A percentile compares a stretch with the other conserved stretches of the same genome.
Conservation (phyloP, 257 asterid species). For the Leptodermis oblonga region DNA sequence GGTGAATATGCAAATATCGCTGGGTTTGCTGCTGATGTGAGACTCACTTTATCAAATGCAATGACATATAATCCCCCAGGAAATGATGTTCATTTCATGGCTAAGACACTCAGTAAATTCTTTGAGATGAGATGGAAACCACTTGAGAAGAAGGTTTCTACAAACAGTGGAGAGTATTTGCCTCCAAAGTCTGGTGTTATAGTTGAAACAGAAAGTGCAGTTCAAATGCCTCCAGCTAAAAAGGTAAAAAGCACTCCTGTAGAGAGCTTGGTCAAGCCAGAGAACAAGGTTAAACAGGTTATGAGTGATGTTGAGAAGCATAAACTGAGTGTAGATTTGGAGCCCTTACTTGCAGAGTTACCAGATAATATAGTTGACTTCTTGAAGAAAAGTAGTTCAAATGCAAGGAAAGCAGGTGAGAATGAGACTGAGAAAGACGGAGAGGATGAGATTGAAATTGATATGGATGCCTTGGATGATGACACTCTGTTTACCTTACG, state of each 20-base stretch:
- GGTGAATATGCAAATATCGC: conserved; percentile 51
- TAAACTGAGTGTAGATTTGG: conserved; percentile 59
- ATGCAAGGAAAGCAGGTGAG: conserved; percentile 48
- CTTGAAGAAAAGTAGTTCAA: conserved; percentile 49
- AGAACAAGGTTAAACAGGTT: conserved; percentile 39
- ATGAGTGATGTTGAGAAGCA: conserved; percentile 67
- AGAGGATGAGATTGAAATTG: conserved; percentile 85
- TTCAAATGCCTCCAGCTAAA: conserved; percentile 48
- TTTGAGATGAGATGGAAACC: conserved; percentile 77
- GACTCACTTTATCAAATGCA: conserved; percentile 73
- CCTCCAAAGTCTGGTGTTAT: conserved; percentile 41
- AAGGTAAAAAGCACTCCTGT: conserved; percentile 42
- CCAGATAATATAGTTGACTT: conserved; percentile 72
- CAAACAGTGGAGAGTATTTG: conserved; percentile 25
- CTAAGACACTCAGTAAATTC: conserved; percentile 44
- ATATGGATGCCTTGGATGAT: conserved; percentile 61
- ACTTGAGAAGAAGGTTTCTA: conserved; percentile 57
- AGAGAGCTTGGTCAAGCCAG: conserved; percentile 26
- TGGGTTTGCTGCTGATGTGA: conserved; percentile 75
- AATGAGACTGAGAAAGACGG: conserved; percentile 57
- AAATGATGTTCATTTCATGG: conserved; percentile 59
- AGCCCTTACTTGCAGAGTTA: conserved; percentile 48
- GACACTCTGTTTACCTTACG: conserved; percentile 60
- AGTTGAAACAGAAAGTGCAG: conserved; percentile 41
- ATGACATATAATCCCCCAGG: conserved; percentile 67